Conservation (phyloP, 768 basidiomycete genomes). For the Podaxis sp. region DNA sequence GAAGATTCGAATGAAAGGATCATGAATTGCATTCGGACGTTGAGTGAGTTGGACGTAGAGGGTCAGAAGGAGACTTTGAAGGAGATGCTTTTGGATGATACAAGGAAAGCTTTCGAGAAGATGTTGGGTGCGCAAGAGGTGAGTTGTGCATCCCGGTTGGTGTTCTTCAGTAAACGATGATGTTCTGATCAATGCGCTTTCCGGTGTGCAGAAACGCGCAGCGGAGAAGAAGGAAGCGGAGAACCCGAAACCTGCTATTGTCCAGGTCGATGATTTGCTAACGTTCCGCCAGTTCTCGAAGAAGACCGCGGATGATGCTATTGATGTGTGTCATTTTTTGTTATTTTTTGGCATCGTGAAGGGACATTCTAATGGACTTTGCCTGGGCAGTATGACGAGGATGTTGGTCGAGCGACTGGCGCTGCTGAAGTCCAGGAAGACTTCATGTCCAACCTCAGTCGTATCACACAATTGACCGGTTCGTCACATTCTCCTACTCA, state of each 20-base stretch:
- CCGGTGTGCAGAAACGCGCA: slow-evolving; percentile 68
- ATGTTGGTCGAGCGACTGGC: slow-evolving; percentile 88
- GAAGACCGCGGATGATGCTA: slow-evolving; percentile 78
- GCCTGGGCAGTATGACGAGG: slow-evolving; percentile 72
- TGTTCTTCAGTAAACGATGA: neutral
- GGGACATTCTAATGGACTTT: slow-evolving; percentile 4
- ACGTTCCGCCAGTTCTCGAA: slow-evolving; percentile 95
- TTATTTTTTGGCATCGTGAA: neutral
- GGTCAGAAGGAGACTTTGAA: slow-evolving; percentile 44
- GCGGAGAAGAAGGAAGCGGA: slow-evolving; percentile 89
- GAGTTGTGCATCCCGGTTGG: slow-evolving; percentile 13
- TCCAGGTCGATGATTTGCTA: slow-evolving; percentile 93
- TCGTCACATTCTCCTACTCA: slow-evolving; percentile 17
- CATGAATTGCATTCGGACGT: slow-evolving; percentile 91
- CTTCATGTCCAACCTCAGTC: slow-evolving; percentile 90
- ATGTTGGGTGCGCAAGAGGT: slow-evolving; percentile 98
- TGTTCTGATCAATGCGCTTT: neutral
- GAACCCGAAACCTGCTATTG: slow-evolving; percentile 55
- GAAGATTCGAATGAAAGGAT: slow-evolving; percentile 97
- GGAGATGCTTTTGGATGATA: slow-evolving; percentile 81
- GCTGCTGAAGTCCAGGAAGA: slow-evolving; percentile 82
- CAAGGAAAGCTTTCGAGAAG: slow-evolving; percentile 87
- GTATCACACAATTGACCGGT: slow-evolving; percentile 94
- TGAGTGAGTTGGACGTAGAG: slow-evolving; percentile 73
- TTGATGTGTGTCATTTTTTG: slow-evolving; percentile 51